phyloP scores from a whole-genome alignment of 148 eudicot genomes.

The Heliosperma pusillum region DNA sequence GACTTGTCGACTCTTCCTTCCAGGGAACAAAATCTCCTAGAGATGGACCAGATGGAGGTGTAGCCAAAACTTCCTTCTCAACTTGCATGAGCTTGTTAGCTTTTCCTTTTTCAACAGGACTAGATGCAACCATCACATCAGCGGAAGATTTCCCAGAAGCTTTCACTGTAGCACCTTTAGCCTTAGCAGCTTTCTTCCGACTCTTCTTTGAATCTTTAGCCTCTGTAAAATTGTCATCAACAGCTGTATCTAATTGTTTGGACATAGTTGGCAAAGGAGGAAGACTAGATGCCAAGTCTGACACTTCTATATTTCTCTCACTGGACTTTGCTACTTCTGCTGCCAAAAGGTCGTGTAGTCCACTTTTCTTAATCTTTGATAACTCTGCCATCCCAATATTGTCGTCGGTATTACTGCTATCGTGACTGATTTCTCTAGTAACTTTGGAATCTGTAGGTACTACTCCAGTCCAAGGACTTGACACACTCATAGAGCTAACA shows the following conservation, averaged over 20 bases:
- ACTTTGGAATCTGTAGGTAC: conserved; percentile 44
- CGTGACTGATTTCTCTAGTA: conserved; percentile 29
- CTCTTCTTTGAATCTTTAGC: conserved; percentile 91
- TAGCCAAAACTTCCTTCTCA: conserved; percentile 70
- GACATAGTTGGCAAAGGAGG: conserved; percentile 35
- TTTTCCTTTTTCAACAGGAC: conserved; percentile 64
- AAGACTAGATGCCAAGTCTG: conserved; percentile 26
- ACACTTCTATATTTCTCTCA: conserved; percentile 36
- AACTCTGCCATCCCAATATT: conserved; percentile 32
- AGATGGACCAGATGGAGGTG: conserved; percentile 82
- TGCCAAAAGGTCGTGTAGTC: conserved; percentile 69
- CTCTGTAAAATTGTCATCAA: conserved; percentile 70
- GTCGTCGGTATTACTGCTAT: conserved; percentile 26
- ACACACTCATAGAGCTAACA: conserved; percentile 36
- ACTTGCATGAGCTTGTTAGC: conserved; percentile 43
- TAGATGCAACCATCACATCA: conserved; percentile 47
- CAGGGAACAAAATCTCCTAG: conserved; percentile 88
- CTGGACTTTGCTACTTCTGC: conserved; percentile 47
- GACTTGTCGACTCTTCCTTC: conserved; percentile 72
- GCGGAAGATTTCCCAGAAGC: conserved; percentile 31
- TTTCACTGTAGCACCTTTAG: conserved; percentile 59
- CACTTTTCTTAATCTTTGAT: conserved; percentile 59
- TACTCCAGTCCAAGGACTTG: conserved; percentile 80
- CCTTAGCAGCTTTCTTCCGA: conserved; percentile 84
- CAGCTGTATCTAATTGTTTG: conserved; percentile 33